Evolutionary conservation across 768 basidiomycete genomes (phyloP).

Genomic region (Hebeloma cylindrosporum): DNA sequence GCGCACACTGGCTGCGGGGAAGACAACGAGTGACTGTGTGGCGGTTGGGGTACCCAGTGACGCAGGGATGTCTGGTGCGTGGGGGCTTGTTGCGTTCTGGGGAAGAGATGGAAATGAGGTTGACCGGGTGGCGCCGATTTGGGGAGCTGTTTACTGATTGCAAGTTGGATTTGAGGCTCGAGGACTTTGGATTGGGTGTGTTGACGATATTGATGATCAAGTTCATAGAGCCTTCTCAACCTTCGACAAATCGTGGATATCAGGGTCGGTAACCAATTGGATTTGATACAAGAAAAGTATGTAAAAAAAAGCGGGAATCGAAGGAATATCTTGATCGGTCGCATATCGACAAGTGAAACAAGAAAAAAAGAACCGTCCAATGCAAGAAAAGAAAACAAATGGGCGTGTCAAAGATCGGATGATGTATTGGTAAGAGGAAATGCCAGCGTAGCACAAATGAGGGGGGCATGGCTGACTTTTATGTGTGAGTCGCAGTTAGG

Average conservation of each 20-base stretch:
- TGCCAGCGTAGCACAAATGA: neutral
- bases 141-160: slow-evolving; percentile 29
- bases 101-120: slow-evolving; percentile 31
- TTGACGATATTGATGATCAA: no score
- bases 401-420: neutral
- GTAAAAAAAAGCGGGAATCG: no score
- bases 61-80: slow-evolving; percentile 25
- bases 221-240: no score
- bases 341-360: neutral
- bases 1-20: slow-evolving; percentile 27
- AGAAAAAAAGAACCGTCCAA: neutral
- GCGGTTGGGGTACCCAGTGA: slow-evolving; percentile 29
- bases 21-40: slow-evolving; percentile 27
- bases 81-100: slow-evolving; percentile 35
- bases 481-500: neutral
- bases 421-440: no score
- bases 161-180: no score
- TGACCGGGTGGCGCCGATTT: slow-evolving; percentile 30
- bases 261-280: no score
- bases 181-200: no score
- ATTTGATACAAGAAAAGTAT: no score
- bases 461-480: neutral
- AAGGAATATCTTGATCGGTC: neutral
- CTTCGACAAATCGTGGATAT: no score
- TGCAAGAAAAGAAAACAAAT: neutral